Evolutionary conservation across 177 flowering plant genomes (phyloP), one percentile per base, ranked within the genome.

Genomic region (Vitis hybrid): DNA sequence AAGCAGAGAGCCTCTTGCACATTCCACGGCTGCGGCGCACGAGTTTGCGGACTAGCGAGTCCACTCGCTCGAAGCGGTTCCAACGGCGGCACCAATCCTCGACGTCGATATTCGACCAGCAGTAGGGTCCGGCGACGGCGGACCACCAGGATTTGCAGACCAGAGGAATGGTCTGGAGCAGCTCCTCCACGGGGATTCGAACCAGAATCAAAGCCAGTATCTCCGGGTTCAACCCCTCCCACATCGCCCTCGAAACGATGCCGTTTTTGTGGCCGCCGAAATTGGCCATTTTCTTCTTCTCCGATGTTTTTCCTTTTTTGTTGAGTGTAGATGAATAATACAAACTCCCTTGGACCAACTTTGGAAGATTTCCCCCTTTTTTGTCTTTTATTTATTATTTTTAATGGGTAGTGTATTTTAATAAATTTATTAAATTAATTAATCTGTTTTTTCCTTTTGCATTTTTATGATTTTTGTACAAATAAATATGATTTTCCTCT

Each of bases 71-170:
- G 8, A 69, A 3, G 7, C 18, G 2, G 19, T 60, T 54, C n/a
- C 72, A 58, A 0, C 74, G 71, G 45, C 72, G 72, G 21, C 80
- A 70, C 80, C 80, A 78, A 2, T 48, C 19, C 54, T 73, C 74
- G 1, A 78, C 8, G 30, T 78, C 74, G 18, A 78, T 78, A 14
- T 70, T 68, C 4, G 61, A 18, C 80, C 77, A 78, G 52, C 80
- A 74, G 40, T 78, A 71, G 50, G 77, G 72, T 52, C 80, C 75
- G 18, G 69, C 65, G 15, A 78, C 69, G 10, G 51, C 72, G 1
- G 64, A 72, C 2, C n/a, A 13, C 80, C 80, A 78, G 17, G 77
- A 52, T 64, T 23, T 40, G 55, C 77, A 78, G 4, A 78, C 80
- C 45, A 78, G 52, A 0, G 69, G 60, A 18, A 78, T 70, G 8